phyloP scores from a whole-genome alignment of 352 stramenopile species.

The Phytophthora aleatoria region DNA sequence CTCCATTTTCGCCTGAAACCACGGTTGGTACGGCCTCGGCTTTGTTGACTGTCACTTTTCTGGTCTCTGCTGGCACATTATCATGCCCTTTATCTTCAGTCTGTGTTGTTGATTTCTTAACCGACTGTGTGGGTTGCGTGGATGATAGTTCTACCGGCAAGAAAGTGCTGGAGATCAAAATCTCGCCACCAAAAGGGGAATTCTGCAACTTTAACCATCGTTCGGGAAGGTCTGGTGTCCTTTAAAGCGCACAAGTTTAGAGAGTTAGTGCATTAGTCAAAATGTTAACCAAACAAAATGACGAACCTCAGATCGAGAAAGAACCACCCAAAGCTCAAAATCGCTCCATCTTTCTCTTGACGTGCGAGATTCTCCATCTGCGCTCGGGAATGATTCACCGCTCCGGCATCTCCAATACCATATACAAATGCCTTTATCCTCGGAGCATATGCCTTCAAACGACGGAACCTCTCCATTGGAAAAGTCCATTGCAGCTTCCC shows the following conservation, averaged over 20 bases:
- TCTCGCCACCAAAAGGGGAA: constrained; percentile 68
- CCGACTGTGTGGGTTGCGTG: background rate
- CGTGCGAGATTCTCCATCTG: constrained; percentile 21
- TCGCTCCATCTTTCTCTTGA: constrained; percentile 38
- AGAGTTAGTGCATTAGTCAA: constrained; percentile 1
- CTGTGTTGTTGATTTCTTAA: background rate
- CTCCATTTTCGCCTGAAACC: constrained; percentile 34
- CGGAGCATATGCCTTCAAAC: constrained; percentile 67
- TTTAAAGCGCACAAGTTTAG: constrained; percentile 18
- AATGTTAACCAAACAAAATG: background rate
- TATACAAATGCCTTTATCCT: constrained; percentile 78
- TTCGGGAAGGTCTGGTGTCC: constrained; percentile 71
- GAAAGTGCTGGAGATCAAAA: constrained; percentile 60
- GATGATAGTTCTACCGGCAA: constrained; percentile 14
- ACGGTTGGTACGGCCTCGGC: constrained; percentile 3
- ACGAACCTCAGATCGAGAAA: constrained; percentile 76
- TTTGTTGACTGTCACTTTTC: background rate
- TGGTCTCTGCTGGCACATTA: background rate
- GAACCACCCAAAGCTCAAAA: constrained; percentile 82
- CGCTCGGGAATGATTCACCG: constrained; percentile 14
- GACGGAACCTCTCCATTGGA: constrained; percentile 62
- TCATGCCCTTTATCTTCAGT: background rate
- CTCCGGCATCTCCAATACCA: constrained; percentile 44
- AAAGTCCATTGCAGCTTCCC: constrained; percentile 67
- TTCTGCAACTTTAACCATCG: constrained; percentile 80